Base-by-base conservation (phyloP, 1,139 yeast genomes). In the Ogataea hybrid region DNA sequence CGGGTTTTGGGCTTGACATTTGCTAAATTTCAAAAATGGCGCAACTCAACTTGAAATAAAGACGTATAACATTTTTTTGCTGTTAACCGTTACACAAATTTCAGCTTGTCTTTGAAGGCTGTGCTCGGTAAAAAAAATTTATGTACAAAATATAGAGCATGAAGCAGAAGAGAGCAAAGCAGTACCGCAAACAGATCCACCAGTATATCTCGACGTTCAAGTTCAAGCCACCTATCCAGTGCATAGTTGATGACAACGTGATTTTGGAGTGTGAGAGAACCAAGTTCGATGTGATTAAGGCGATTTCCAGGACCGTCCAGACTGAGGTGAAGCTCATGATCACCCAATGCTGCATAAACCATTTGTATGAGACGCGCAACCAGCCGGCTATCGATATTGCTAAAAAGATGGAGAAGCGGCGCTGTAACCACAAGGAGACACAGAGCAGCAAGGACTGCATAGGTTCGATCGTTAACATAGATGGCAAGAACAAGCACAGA, bases 141-240 rank as follows among this genome's bases (percentile, higher is more conserved):
- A 27, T 31, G 35, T 22, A 32, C 17, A 21, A 36, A 16, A 29
- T 22, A 18, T 11, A 18, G 35, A 64, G 43, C 44, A 92, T 92
- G 98, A 88, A 95, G 73, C 96, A 90, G 65, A 90, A 90, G 65
- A 76, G 98, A 64, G 96, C 97, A 41, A 92, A 92, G 64, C 75
- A 95, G 2, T 92, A 94, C 67, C 82, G 90, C 63, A 92, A 90
- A 70, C 96, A 87, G 62, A 84, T 92, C 85, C 77, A 81, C 55
- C 83, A 86, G 42, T 84, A 88, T 58, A 76, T 78, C 50, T 84
- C 88, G 61, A 76, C 95, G 18, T 92, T 92, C 75, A 86, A 86
- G 59, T 92, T 94, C 71, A 77, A 97, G 58, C 90, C 86, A 53
- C 98, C 99, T 2, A 90, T 83, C 57, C 99, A 92, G 67, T 82